Base-by-base conservation (phyloP, 1,284 basidiomycete species). In the Meripilus lineatus region DNA sequence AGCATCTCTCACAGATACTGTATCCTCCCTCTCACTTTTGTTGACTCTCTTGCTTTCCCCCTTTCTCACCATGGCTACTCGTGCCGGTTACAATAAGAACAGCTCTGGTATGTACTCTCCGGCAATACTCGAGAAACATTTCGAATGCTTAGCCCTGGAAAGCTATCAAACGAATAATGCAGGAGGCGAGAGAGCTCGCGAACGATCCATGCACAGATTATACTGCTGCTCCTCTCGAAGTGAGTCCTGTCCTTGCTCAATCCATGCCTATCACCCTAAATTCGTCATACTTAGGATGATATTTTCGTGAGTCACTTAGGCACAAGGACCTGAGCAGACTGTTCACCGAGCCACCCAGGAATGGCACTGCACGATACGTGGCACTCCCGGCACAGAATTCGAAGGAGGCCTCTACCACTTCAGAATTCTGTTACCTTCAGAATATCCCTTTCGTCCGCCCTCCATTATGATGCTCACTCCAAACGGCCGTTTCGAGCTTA, bases 321-420 rank as follows among this genome's bases (percentile, higher is more conserved):
- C n/a, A n/a, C n/a, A 39, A 20, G 22, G 28, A 30, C n/a, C 28
- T n/a, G 8, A 30, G n/a, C 8, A 30, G 28, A 8, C n/a, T 28
- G 22, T 11, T 30, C 8, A 30, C 15, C 18, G 30, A 43, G 30
- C 26, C 10, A 3, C 18, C 41, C 28, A 90, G 86, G 93, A 96
- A 72, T 99, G 95, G 95, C 94, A 98, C 62, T 97, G 93, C 58
- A 98, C 95, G 5, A 74, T 98, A 40, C 82, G 92, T 49, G 95
- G 94, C 1, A 83, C 94, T 2, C 57, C 76, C 15, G 90, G 82
- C 4, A 93, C 88, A 22, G 93, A 95, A 58, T 97, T 90, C 52
- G 90, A 94, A 58, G 90, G 89, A 45, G 90, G 91, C 49, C 62
- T 88, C 41, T 98, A 97, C 66, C 93, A 97, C 66, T 86, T 95